These are phyloP conservation scores for Globisporangium lucens DNA, from an alignment of 352 stramenopile genomes.

Conservation along the genomic window DNA sequence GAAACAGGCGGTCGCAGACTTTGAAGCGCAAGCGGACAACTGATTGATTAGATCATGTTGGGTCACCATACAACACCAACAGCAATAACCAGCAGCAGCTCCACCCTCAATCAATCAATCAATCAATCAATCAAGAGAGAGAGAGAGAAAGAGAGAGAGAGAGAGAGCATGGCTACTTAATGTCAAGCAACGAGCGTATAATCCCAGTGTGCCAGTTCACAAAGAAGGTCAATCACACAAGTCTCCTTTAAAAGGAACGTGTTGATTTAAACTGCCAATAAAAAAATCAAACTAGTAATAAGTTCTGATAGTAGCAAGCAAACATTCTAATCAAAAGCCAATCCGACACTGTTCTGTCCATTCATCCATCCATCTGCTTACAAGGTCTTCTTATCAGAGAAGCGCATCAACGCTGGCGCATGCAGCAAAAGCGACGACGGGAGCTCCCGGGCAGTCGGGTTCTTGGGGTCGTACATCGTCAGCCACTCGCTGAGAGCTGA, in stretches of 20 bases:
- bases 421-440: constrained; percentile 70
- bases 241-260: not conserved
- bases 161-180: not conserved
- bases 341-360: not conserved
- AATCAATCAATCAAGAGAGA: not conserved
- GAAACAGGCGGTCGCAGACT: constrained; percentile 36
- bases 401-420: constrained; percentile 58
- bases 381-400: constrained; percentile 20
- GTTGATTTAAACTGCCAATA: not conserved
- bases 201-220: not conserved
- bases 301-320: not conserved
- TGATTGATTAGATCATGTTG: too few relatives aligned
- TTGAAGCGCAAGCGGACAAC: not conserved
- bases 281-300: not conserved
- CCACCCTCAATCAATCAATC: not conserved
- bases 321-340: not conserved
- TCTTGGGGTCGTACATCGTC: constrained; percentile 67
- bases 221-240: not conserved
- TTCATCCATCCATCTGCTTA: not conserved
- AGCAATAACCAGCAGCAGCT: not conserved
- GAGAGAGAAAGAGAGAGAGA: too few relatives aligned
- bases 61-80: not conserved
- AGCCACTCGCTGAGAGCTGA: constrained; percentile 64
- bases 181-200: not conserved
- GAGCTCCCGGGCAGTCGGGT: constrained; percentile 26